phyloP scores from a whole-genome alignment of 1,284 basidiomycete species.

The Microbotryum scabiosae region DNA sequence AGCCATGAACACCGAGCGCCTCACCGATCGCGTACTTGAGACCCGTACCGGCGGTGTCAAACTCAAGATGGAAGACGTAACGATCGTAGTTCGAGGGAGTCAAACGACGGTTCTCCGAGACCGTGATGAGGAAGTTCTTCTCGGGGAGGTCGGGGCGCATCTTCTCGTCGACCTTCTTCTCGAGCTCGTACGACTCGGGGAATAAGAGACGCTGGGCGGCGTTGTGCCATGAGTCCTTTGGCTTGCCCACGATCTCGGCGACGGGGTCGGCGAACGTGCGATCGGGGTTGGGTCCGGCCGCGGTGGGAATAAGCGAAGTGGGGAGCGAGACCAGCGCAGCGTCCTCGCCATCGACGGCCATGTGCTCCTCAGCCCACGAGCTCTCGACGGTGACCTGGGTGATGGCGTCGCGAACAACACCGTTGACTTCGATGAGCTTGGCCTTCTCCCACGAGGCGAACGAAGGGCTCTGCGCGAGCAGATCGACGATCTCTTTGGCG shows the following conservation, averaged over 20 bases:
- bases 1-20: slow-evolving; percentile 93
- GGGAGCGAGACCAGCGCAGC: slow-evolving; percentile 27
- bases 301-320: slow-evolving; percentile 25
- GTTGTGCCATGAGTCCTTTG: slow-evolving; percentile 58
- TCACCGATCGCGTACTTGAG: slow-evolving; percentile 94
- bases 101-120: slow-evolving; percentile 86
- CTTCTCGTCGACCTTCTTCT: slow-evolving; percentile 42
- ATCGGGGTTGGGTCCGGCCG: slow-evolving; percentile 29
- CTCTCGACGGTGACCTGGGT: slow-evolving; percentile 24
- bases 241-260: slow-evolving; percentile 21
- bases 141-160: slow-evolving; percentile 71
- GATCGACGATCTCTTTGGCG: slow-evolving; percentile 28
- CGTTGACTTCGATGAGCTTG: slow-evolving; percentile 31
- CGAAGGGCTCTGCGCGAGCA: slow-evolving; percentile 21
- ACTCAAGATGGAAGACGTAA: slow-evolving; percentile 98
- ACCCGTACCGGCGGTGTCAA: slow-evolving; percentile 83
- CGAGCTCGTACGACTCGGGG: slow-evolving; percentile 54
- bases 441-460: slow-evolving; percentile 24
- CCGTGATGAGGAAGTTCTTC: slow-evolving; percentile 85
- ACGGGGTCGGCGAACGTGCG: slow-evolving; percentile 29
- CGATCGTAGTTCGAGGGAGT: slow-evolving; percentile 94
- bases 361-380: slow-evolving; percentile 25
- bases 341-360: slow-evolving; percentile 26
- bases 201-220: slow-evolving; percentile 85
- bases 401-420: slow-evolving; percentile 29